These are phyloP conservation scores for Paramecium tetraurelia DNA, from an alignment of 73 alveolate genomes.

Conservation along the genomic window DNA sequence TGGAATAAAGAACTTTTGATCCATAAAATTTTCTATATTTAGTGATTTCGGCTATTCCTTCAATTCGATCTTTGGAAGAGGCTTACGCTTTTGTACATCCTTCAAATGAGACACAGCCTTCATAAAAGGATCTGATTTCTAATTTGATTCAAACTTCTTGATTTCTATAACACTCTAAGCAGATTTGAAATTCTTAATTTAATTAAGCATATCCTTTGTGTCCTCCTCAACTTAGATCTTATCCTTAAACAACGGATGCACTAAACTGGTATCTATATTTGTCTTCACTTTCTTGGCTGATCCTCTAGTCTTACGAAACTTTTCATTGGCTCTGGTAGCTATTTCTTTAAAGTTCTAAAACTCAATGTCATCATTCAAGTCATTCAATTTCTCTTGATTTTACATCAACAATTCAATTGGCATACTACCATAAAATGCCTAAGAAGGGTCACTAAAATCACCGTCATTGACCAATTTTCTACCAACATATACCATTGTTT, in stretches of 20 bases:
- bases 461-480: slow-evolving; percentile 73
- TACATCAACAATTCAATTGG: slow-evolving; percentile 66
- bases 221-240: neutral
- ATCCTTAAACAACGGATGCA: neutral
- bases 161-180: slow-evolving; percentile 42
- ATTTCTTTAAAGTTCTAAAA: neutral
- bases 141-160: neutral
- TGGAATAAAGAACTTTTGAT: slow-evolving; percentile 38
- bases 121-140: neutral
- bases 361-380: slow-evolving; percentile 67
- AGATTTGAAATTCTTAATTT: slow-evolving; percentile 58
- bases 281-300: slow-evolving; percentile 39
- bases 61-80: neutral
- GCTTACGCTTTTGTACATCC: slow-evolving; percentile 22
- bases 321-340: slow-evolving; percentile 46
- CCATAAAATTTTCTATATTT: slow-evolving; percentile 55
- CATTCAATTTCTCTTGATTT: slow-evolving; percentile 68
- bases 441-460: slow-evolving; percentile 68
- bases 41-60: slow-evolving; percentile 57
- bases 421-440: slow-evolving; percentile 61
- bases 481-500: slow-evolving; percentile 88
- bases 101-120: slow-evolving; percentile 17
- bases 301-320: slow-evolving; percentile 52
- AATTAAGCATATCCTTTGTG: slow-evolving; percentile 46
- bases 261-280: neutral